These are phyloP conservation scores for Carallia brachiata DNA, from an alignment of 345 rosid species.

Conservation along the genomic window DNA sequence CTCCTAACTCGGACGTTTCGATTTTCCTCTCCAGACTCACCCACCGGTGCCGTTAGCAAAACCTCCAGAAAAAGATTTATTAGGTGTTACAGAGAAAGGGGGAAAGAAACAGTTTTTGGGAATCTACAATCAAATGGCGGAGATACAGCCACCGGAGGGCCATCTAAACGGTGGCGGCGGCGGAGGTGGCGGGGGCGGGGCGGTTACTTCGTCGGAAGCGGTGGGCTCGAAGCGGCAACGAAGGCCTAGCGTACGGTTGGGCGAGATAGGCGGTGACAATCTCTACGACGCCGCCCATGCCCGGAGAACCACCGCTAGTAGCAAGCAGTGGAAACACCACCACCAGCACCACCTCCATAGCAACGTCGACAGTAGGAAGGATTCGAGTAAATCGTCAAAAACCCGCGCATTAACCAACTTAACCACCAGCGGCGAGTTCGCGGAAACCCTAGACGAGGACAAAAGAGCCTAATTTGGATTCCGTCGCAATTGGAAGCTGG, in stretches of 20 bases:
- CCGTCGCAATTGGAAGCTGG: constrained; percentile 66
- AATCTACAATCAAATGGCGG: constrained; percentile 42
- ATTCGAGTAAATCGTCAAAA: constrained; percentile 45
- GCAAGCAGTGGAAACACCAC: constrained; percentile 33
- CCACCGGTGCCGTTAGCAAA: not conserved
- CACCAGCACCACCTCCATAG: constrained; percentile 15
- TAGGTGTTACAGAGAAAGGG: no score
- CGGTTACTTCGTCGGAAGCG: constrained; percentile 42
- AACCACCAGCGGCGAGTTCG: constrained; percentile 35
- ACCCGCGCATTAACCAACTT: constrained; percentile 59
- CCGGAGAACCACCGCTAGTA: constrained; percentile 35
- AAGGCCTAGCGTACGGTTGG: constrained; percentile 87
- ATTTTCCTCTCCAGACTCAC: not conserved
- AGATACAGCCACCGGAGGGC: constrained; percentile 43
- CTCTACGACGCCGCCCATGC: constrained; percentile 45
- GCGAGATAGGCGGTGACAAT: constrained; percentile 86
- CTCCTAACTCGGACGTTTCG: not conserved
- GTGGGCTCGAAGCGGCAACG: constrained; percentile 76
- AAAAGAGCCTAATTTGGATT: constrained; percentile 47
- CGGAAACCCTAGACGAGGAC: constrained; percentile 56
- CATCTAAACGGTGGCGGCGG: constrained; percentile 46
- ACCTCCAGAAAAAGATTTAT: no score
- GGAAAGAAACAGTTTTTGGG: no score
- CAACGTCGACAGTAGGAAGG: constrained; percentile 25
- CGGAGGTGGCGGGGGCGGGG: constrained; percentile 26